phyloP scores from a whole-genome alignment of 192 early-diverging fungal genomes.

The Backusella tuberculispora region DNA sequence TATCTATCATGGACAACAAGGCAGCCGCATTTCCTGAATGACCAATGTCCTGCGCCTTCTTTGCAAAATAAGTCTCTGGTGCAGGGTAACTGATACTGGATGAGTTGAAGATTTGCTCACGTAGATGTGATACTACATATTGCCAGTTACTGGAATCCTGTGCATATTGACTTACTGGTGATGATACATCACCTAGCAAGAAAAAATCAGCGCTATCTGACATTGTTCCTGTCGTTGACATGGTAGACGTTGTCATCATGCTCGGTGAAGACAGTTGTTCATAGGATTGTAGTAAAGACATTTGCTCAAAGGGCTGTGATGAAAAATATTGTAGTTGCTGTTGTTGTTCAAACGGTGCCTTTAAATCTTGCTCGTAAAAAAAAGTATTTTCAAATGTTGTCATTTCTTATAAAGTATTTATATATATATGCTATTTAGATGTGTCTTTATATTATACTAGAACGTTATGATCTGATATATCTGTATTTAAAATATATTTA shows the following conservation, averaged over 20 bases:
- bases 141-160: constrained; percentile 16
- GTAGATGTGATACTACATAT: constrained; percentile 6
- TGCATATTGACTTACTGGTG: neutral
- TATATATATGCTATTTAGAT: neutral
- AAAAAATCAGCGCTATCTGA: neutral
- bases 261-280: neutral
- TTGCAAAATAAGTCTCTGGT: constrained; percentile 19
- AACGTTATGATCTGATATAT: too few relatives aligned
- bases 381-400: constrained; percentile 1
- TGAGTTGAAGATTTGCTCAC: constrained; percentile 27
- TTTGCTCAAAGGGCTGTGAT: too few relatives aligned
- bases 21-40: neutral
- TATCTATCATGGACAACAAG: constrained; percentile 1
- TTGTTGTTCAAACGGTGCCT: neutral
- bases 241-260: neutral
- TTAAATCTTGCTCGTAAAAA: neutral
- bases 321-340: too few relatives aligned
- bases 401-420: neutral
- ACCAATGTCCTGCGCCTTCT: neutral
- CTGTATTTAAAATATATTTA: too few relatives aligned
- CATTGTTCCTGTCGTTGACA: neutral
- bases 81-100: constrained; percentile 17
- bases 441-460: neutral
- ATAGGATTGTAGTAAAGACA: neutral
- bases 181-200: neutral